Conservation (phyloP, 768 basidiomycete genomes). For the Boletus rufocinnamomeus region DNA sequence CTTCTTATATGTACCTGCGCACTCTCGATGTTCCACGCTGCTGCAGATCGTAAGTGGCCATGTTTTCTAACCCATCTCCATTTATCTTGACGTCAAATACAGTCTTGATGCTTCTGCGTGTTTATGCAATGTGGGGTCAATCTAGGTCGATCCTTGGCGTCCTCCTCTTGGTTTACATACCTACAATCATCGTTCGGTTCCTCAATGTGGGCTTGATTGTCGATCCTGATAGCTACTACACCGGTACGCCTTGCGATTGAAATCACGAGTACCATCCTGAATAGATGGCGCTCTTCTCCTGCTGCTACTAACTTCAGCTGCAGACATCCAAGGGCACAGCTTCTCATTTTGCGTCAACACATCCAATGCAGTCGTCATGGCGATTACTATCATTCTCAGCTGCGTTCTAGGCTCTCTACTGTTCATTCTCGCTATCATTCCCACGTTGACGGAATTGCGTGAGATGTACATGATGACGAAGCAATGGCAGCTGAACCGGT, state of each 20-base stretch:
- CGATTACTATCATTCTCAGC: too few species aligned
- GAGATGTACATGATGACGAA: neutral
- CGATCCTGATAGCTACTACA: neutral
- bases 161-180: conserved; percentile 5
- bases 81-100: neutral
- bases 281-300: neutral
- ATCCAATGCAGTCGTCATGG: too few species aligned
- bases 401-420: neutral
- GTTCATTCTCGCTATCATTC: neutral
- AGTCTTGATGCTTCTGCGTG: conserved; percentile 3
- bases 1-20: neutral
- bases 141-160: too few species aligned
- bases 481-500: neutral
- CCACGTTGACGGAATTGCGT: neutral
- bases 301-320: too few species aligned
- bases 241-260: neutral
- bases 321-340: neutral
- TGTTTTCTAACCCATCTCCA: neutral
- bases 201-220: neutral
- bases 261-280: neutral
- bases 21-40: neutral
- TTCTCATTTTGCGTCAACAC: neutral
- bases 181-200: neutral
- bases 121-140: too few species aligned
- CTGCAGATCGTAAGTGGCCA: conserved; percentile 4